Conservation (phyloP, 2,329 filamentous ascomycete species). For the Acrocalymma vagum region DNA sequence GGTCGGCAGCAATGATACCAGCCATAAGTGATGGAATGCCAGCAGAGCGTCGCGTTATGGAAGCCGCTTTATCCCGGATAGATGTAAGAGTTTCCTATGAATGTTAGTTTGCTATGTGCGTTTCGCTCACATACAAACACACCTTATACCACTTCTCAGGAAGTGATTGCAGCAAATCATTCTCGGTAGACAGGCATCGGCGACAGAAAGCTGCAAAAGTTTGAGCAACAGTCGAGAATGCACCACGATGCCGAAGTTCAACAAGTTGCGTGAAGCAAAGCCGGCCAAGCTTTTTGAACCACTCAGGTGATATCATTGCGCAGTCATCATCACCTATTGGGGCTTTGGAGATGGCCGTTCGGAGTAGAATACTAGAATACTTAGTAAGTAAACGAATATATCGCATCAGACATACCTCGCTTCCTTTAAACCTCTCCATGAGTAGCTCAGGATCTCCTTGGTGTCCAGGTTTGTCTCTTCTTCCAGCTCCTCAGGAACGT, state of each 20-base stretch:
- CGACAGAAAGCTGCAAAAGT: conserved; percentile 86
- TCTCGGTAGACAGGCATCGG: conserved; percentile 63
- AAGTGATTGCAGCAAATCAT: conserved; percentile 54
- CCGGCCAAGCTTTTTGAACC: conserved; percentile 73
- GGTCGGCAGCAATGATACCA: conserved; percentile 76
- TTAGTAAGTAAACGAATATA: conserved; percentile 3
- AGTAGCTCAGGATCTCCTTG: conserved; percentile 92
- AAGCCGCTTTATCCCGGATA: conserved; percentile 79
- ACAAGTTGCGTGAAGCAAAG: conserved; percentile 85
- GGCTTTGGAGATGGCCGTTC: conserved; percentile 49
- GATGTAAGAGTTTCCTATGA: conserved; percentile 69
- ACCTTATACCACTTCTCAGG: conserved; percentile 74
- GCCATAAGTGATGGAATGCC: conserved; percentile 89
- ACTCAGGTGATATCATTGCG: conserved; percentile 42
- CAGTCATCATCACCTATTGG: conserved; percentile 35
- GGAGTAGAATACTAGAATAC: conserved; percentile 72
- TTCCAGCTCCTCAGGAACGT: conserved; percentile 79
- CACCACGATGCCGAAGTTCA: conserved; percentile 85
- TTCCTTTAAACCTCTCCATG: conserved; percentile 94
- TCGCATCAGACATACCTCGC: conserved; percentile 70
- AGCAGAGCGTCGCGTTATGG: conserved; percentile 86
- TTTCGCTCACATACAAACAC: conserved; percentile 2
- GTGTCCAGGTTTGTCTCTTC: conserved; percentile 76
- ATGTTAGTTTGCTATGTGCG: no score
- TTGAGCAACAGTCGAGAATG: conserved; percentile 90